A percentile compares a stretch with the other conserved stretches of the same genome.
Conservation (phyloP, 2,329 filamentous ascomycete genomes). For the Cephalotrichum gorgonifer region DNA sequence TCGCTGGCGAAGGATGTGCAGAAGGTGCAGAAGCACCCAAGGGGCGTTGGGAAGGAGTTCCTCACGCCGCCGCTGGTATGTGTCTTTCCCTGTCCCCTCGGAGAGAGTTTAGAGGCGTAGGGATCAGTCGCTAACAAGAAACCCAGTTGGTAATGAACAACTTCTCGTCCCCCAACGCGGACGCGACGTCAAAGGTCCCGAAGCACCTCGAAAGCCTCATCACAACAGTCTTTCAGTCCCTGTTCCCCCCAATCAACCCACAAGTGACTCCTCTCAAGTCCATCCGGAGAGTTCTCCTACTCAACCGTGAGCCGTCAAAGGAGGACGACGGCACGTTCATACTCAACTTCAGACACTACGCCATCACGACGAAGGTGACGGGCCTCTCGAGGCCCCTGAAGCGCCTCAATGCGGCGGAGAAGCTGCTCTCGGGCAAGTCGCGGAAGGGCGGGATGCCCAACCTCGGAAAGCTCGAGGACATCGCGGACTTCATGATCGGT, state of each 20-base stretch:
- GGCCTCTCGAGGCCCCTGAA: conserved; percentile 78
- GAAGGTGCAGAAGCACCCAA: conserved; percentile 71
- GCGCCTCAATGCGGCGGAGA: conserved; percentile 76
- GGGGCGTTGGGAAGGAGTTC: conserved; percentile 76
- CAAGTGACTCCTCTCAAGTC: conserved; percentile 80
- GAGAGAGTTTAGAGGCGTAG: background rate
- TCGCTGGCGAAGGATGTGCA: conserved; percentile 86
- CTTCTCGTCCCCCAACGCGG: conserved; percentile 48
- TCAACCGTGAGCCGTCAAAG: conserved; percentile 65
- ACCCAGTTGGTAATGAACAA: conserved; percentile 94
- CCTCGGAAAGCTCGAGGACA: conserved; percentile 81
- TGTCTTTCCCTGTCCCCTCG: background rate
- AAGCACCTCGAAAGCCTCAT: conserved; percentile 89
- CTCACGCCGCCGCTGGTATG: conserved; percentile 69
- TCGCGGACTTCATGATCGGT: conserved; percentile 88
- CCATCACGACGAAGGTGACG: conserved; percentile 80
- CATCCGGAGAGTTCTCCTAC: conserved; percentile 81
- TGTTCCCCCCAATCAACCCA: conserved; percentile 93
- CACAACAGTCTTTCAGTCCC: conserved; percentile 88
- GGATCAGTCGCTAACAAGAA: background rate
- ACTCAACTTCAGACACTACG: conserved; percentile 84
- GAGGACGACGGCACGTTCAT: conserved; percentile 62
- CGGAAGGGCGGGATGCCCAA: conserved; percentile 73
- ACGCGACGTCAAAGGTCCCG: conserved; percentile 61
- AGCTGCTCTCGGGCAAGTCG: conserved; percentile 52